Evolutionary conservation across 306 rosid genomes (phyloP), one percentile per base, ranked within the genome.

Genomic region (Gastrolobium bilobum): DNA sequence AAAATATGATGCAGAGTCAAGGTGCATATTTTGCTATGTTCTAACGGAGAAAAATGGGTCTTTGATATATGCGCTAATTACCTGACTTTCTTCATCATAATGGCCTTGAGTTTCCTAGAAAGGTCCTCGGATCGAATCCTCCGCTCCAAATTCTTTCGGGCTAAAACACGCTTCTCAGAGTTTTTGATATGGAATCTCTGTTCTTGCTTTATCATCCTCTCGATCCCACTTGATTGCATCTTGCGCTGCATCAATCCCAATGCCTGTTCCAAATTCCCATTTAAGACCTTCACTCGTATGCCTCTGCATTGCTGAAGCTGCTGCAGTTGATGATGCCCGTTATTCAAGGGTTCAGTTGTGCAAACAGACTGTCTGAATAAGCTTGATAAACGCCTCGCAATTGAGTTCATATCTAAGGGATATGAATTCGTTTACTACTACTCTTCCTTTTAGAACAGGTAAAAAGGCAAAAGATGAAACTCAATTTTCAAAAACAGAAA

Each of bases 41-140:
- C 39, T 4, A 51, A 46, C 20, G 40, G 3, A 11, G 75, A 46
- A 44, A 72, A 31, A 4, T 54, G 14, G 35, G 37, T 57, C 38
- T 30, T 29, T 10, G 7, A 60, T 8, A 3, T 15, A 43, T 35
- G 48, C 14, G 1, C 47, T 38, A 76, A 43, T 53, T 89, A 94
- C 97, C 98, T 95, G 90, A 92, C 91, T 92, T 95, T 95, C 87
- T 93, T 90, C 73, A 86, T 34, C 79, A 95, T 88, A 63, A 95
- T 86, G 80, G 92, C 46, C 78, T 91, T 85, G 63, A 95, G 95
- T 83, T 92, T 92, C 85, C 84, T 88, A 6, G 97, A 91, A 7
- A 92, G 89, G 42, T 95, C 94, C 72, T 91, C 88, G 6, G 97
- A 90, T 15, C 79, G 87, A 48, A 95, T 33, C 80, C 68, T 91